Conservation (phyloP, 176 grass and related monocot genomes). For the Alopecurus myosuroides region DNA sequence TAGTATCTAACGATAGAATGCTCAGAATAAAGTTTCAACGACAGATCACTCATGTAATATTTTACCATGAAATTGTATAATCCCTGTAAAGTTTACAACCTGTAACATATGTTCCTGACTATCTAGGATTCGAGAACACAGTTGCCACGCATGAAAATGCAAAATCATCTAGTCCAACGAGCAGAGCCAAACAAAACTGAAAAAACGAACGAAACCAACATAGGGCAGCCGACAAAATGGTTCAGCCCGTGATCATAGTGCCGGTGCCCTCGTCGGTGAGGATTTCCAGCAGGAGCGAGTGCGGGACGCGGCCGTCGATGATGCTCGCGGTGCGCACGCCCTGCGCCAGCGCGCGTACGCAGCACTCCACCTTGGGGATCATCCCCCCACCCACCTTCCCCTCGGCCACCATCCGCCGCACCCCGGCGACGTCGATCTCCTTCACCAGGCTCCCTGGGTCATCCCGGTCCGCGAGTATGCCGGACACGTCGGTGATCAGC, state of each 20-base stretch:
- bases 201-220: background rate
- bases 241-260: conserved; percentile 78
- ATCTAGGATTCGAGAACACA: background rate
- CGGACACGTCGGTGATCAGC: conserved; percentile 65
- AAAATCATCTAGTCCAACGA: background rate
- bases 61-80: background rate
- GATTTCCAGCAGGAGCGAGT: conserved; percentile 79
- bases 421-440: conserved; percentile 58
- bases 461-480: conserved; percentile 56
- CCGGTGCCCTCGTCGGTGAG: conserved; percentile 83
- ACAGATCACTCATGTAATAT: background rate
- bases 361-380: conserved; percentile 89
- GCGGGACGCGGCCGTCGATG: conserved; percentile 72
- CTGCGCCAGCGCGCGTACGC: conserved; percentile 60
- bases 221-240: background rate
- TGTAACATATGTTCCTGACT: background rate
- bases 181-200: background rate
- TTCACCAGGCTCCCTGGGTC: conserved; percentile 64
- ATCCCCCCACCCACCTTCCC: conserved; percentile 83
- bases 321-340: conserved; percentile 71
- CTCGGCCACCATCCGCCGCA: conserved; percentile 58
- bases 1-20: background rate
- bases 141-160: background rate
- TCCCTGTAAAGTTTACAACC: background rate
- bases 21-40: background rate